Evolutionary conservation across 2,329 filamentous ascomycete genomes (phyloP), one percentile per base, ranked within the genome.

Genomic region (Plectosphaerella plurivora): DNA sequence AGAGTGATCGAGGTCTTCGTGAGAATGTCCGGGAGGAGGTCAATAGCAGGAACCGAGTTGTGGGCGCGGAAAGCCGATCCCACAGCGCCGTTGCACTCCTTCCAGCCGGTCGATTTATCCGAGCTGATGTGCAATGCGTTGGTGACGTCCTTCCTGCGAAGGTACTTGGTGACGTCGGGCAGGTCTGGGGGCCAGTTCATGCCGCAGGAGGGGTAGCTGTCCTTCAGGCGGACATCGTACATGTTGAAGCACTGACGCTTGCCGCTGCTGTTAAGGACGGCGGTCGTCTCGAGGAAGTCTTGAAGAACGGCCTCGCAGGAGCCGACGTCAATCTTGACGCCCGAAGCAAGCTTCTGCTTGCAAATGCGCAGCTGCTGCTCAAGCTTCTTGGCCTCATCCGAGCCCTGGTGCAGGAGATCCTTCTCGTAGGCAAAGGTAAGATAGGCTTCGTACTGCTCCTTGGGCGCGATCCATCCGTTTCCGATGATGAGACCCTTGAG

Each of bases 141-240:
- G 24, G 83, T 76, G 14, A 99, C 94, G 47, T 96, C 91, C n/a
- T 76, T 64, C 52, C 86, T 86, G 53, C 89, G 88, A 50, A 99
- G 81, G 68, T 97, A 99, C 0, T 91, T 90, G 6, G 84, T 89
- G 20, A 99, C 82, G 48, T 81, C 66, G 46, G 71, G 70, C 63
- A 99, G 77, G 71, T 99, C 94, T 58, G 91, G 88, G 33, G 94
- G 94, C 95, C 95, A 99, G 73, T 91, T 93, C 92, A 96, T 96
- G 60, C 94, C 94, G 68, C 94, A 99, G 57, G 86, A 87, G 5
- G 89, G 88, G 68, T 83, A 91, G 7, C 74, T 74, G 69, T 99
- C 94, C 57, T 78, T 85, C 46, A 97, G 79, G 46, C 93, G 89
- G 50, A 97, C 81, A 68, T 99, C 94, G 69, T 99, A 99, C 90